Evolutionary conservation across 2,329 filamentous ascomycete genomes (phyloP), one percentile per base, ranked within the genome.

Genomic region (Kalaharituber pfeilii): DNA sequence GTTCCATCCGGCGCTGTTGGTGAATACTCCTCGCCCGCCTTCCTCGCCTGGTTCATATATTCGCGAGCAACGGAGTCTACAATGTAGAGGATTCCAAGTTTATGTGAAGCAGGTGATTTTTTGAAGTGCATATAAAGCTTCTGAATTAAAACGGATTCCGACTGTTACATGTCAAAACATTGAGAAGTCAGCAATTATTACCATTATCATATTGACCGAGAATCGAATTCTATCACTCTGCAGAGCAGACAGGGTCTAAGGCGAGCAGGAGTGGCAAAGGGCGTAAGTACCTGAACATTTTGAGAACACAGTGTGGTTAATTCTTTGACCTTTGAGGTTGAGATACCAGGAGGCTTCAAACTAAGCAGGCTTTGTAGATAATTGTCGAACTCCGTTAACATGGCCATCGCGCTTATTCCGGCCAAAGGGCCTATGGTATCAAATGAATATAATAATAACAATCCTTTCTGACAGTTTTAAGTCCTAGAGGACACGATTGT

Each of bases 1-100:
- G 88, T 95, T 67, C 91, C 91, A 72, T 94, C 86, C 62, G 82
- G 79, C 62, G 88, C 86, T 69, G 80, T 76, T 69, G 78, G 81
- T 71, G 84, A 84, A 70, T 87, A 79, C 66, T 82, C 72, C 68
- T 96, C 88, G 65, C 84, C 85, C 63, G 84, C 78, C 66, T 81
- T 78, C 72, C 88, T 91, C 66, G 91, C 89, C 71, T 87, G 84
- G 70, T 96, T 89, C 74, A 94, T 81, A 89, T 91, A 98, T 74
- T 93, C 89, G 72, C 91, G 86, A 70, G 88, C 89, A 78, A 98
- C 88, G 75, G 89, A 94, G 77, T 98, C 91, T 88, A 98, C 86
- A 73, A 96, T 88, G 81, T 98, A 98, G 73, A 98, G 82, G 67
- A 95, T 88, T 72, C 91, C 91, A 70, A 98, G 78, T 73, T 98